Base-by-base conservation (phyloP, 2,329 filamentous ascomycete genomes). In the Cordyceps sp. region DNA sequence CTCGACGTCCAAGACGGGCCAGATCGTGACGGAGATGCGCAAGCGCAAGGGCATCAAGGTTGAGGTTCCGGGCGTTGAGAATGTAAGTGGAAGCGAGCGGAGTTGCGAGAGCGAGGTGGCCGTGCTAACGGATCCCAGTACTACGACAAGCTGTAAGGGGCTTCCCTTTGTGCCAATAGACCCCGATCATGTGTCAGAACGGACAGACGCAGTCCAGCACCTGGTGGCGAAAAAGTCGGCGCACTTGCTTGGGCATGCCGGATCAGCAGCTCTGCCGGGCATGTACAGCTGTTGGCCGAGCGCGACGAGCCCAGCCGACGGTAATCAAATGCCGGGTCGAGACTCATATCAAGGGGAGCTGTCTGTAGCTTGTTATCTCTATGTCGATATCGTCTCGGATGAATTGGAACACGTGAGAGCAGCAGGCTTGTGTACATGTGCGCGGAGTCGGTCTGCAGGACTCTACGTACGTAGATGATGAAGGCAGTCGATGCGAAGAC, bases 21-120 rank as follows among this genome's bases (percentile, higher is more conserved):
- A 73, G 57, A 69, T 94, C 50, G 84, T 96, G 50, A 66, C 69
- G 57, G 73, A 78, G 37, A 93, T 92, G 79, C 85, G 90, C 59
- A 94, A 94, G 78, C 83, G 88, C 67, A 98, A 98, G 84, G 90
- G 88, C 84, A 70, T 98, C 73, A 98, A 98, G 84, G 66, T 79
- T 55, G 74, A 84, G 53, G 81, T 94, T 58, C 88, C 90, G 51
- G 82, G 79, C 59, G 78, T 85, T 68, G 83, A 84, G 58, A 93
- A 94, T 74, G 84, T 90, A 75, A 84, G 83, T 81, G 43, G 36
- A 36, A 23, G 19, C 13, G 22, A 27, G 24, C 14, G 16, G 8
- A 15, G 4, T 6, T 8, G 17, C 7, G 1, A 5, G 3, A 19
- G 15, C 22, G 3, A 25, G 19, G 24, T 20, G 18, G 25, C 14